Evolutionary conservation across 2,329 filamentous ascomycete genomes (phyloP).

Genomic region (Aspergillus aculeatus): DNA sequence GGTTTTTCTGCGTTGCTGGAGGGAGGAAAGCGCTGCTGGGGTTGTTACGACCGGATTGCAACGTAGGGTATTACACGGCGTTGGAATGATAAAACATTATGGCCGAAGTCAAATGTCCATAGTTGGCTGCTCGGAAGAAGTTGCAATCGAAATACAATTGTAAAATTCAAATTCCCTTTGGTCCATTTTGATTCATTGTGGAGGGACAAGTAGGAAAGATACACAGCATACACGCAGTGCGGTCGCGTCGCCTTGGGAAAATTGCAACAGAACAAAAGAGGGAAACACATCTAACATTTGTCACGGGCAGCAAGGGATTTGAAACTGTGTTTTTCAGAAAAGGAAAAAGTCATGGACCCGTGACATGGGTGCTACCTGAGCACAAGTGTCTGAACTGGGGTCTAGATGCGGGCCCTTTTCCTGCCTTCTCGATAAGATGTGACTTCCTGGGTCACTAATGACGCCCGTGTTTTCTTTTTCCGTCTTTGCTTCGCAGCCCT

Average conservation of each 20-base stretch:
- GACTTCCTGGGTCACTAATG: too few species aligned
- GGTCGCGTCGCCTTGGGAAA: neutral
- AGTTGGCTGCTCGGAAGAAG: slow-evolving; percentile 36
- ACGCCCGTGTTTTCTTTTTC: neutral
- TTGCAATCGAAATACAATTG: slow-evolving; percentile 39
- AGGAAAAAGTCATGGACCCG: neutral
- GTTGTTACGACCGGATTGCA: slow-evolving; percentile 33
- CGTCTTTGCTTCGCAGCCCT: neutral
- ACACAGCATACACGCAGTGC: slow-evolving; percentile 14
- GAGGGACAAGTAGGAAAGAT: slow-evolving; percentile 8
- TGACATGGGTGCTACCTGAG: slow-evolving; percentile 15
- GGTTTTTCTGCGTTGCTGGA: slow-evolving; percentile 50
- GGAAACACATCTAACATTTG: neutral
- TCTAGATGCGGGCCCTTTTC: neutral
- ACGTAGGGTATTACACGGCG: slow-evolving; percentile 38
- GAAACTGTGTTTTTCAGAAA: neutral
- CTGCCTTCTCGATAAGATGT: neutral
- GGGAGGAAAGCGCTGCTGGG: slow-evolving; percentile 24
- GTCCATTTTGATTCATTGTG: slow-evolving; percentile 6
- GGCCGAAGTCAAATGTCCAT: slow-evolving; percentile 38
- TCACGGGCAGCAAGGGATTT: neutral
- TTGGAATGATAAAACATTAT: slow-evolving; percentile 41
- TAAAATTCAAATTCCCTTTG: slow-evolving; percentile 31
- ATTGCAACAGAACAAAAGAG: neutral
- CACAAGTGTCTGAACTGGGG: slow-evolving; percentile 5